Percentiles rank a stretch among this genome's conserved stretches.
These are phyloP conservation scores for Nannizziopsis arthrosporioides DNA, from an alignment of 2,329 filamentous ascomycete genomes.

Conservation along the genomic window DNA sequence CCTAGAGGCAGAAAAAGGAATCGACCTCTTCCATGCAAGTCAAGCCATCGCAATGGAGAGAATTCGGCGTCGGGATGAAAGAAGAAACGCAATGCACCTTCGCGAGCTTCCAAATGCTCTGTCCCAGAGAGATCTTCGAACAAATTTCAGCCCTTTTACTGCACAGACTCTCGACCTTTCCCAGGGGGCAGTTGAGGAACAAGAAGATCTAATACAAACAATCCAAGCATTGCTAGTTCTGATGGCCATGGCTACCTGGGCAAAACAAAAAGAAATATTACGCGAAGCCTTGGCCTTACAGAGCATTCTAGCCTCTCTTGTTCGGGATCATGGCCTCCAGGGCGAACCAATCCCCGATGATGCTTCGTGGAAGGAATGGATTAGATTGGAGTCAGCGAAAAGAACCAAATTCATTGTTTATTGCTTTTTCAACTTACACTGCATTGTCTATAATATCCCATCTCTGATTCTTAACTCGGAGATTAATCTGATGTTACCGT, in stretches of 20 bases:
- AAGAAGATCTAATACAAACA: constrained; percentile 10
- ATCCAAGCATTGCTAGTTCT: constrained; percentile 36
- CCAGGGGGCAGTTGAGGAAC: constrained; percentile 17
- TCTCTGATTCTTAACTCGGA: constrained; percentile 46
- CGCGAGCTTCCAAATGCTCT: constrained; percentile 28
- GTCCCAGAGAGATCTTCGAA: constrained; percentile 20
- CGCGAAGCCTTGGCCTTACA: constrained; percentile 46
- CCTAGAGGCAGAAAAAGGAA: constrained; percentile 40
- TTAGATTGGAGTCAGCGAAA: constrained; percentile 42
- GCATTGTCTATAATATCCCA: constrained; percentile 51
- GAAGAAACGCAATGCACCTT: constrained; percentile 32
- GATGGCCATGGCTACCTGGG: constrained; percentile 51
- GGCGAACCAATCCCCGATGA: constrained; percentile 26
- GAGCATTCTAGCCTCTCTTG: constrained; percentile 44
- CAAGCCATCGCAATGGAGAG: constrained; percentile 44
- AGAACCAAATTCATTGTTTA: constrained; percentile 47
- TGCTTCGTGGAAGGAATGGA: constrained; percentile 45
- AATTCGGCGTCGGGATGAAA: constrained; percentile 37
- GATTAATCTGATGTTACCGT: constrained; percentile 43
- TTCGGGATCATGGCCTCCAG: constrained; percentile 42
- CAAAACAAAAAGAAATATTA: constrained; percentile 44
- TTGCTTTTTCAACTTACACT: constrained; percentile 49
- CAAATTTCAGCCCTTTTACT: constrained; percentile 25
- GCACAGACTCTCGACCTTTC: constrained; percentile 30
- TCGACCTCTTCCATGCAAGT: constrained; percentile 46